These are phyloP conservation scores for Acacia confusa DNA, from an alignment of 306 rosid species.

Conservation along the genomic window DNA sequence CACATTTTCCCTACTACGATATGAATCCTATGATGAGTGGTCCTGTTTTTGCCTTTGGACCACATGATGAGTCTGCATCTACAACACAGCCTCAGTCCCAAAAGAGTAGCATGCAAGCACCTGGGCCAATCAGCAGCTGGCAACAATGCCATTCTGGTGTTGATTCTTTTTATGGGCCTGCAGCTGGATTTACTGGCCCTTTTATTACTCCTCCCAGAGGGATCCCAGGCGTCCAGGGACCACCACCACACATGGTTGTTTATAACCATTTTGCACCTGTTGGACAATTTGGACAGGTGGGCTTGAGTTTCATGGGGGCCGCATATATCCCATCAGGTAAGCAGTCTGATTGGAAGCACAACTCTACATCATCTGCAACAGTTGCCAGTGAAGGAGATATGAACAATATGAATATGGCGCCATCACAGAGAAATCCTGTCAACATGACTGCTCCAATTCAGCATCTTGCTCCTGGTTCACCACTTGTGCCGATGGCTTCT, in stretches of 20 bases:
- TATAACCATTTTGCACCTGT: conserved; percentile 98
- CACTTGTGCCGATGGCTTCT: conserved; percentile 86
- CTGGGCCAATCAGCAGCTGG: conserved; percentile 79
- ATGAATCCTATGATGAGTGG: conserved; percentile 96
- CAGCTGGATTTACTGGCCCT: conserved; percentile 86
- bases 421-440: conserved; percentile 65
- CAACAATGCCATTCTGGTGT: conserved; percentile 92
- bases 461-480: conserved; percentile 98
- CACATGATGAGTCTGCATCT: conserved; percentile 77
- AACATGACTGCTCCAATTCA: conserved; percentile 73
- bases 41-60: conserved; percentile 86
- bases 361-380: conserved; percentile 61
- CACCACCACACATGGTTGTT: conserved; percentile 97
- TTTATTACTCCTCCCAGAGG: conserved; percentile 88
- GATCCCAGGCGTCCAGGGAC: conserved; percentile 93
- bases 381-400: conserved; percentile 68
- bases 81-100: conserved; percentile 68
- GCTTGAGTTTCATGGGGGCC: conserved; percentile 97
- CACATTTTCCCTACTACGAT: conserved; percentile 91
- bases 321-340: conserved; percentile 93
- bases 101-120: conserved; percentile 53
- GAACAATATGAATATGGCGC: conserved; percentile 65
- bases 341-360: conserved; percentile 98
- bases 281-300: conserved; percentile 96
- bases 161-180: conserved; percentile 94